These are phyloP conservation scores for Metschnikowia kunwiensis DNA, from an alignment of 805 yeast species.

Conservation along the genomic window DNA sequence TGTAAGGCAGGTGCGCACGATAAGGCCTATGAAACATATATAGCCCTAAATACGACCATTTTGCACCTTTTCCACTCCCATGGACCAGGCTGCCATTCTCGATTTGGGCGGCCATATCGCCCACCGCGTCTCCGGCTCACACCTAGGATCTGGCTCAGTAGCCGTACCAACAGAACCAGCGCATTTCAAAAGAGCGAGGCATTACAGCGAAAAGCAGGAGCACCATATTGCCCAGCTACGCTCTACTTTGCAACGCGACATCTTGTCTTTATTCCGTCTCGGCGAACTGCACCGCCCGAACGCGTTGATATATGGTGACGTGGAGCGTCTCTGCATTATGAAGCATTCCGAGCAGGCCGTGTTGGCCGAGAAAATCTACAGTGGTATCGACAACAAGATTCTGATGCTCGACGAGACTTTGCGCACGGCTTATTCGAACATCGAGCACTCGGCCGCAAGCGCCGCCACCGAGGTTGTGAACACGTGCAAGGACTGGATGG, in stretches of 20 bases:
- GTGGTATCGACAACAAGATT: conserved; percentile 21
- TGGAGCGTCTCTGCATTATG: conserved; percentile 32
- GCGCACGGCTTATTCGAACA: neutral
- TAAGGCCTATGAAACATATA: too few species aligned
- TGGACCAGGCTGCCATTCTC: too few species aligned
- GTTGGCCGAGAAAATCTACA: conserved; percentile 21
- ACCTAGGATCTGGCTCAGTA: conserved; percentile 14
- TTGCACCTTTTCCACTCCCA: too few species aligned
- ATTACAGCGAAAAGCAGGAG: conserved; percentile 4
- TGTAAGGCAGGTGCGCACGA: too few species aligned
- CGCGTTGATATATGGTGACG: conserved; percentile 21
- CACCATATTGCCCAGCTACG: conserved; percentile 5
- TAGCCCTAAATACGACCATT: too few species aligned
- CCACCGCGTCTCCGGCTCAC: conserved; percentile 5
- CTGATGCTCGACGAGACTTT: too few species aligned
- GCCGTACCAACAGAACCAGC: neutral
- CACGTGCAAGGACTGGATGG: conserved; percentile 24
- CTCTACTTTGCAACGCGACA: conserved; percentile 1
- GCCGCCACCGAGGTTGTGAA: conserved; percentile 13
- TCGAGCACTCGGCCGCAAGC: neutral
- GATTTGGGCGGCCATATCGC: conserved; percentile 8
- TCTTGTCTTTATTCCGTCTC: conserved; percentile 1
- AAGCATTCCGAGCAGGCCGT: conserved; percentile 34
- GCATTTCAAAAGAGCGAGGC: conserved; percentile 9
- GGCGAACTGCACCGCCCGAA: conserved; percentile 3